Percentiles rank a stretch among this genome's conserved stretches.
phyloP scores from a whole-genome alignment of 805 yeast species.

The Saturnispora sanitii region DNA sequence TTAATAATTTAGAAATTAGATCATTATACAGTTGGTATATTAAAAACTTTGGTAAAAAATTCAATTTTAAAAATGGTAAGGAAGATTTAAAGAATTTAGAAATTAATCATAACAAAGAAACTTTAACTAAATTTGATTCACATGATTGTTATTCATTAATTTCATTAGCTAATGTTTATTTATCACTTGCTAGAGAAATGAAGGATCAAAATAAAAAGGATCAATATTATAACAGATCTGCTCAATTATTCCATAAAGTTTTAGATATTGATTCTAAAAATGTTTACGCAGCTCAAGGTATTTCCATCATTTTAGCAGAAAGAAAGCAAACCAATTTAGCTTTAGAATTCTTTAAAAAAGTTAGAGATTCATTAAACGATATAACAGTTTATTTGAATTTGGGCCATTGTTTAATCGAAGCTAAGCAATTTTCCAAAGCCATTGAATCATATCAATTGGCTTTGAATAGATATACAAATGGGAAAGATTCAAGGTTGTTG shows the following conservation, averaged over 20 bases:
- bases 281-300: conserved; percentile 96
- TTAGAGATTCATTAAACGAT: conserved; percentile 83
- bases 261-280: conserved; percentile 73
- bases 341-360: conserved; percentile 75
- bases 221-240: conserved; percentile 79
- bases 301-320: conserved; percentile 88
- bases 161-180: conserved; percentile 82
- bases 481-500: conserved; percentile 54
- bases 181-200: conserved; percentile 69
- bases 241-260: conserved; percentile 84
- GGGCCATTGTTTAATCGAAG: conserved; percentile 79
- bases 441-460: conserved; percentile 85
- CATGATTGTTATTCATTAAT: conserved; percentile 87
- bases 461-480: conserved; percentile 49
- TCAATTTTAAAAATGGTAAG: conserved; percentile 27
- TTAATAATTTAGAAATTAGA: conserved; percentile 69
- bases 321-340: conserved; percentile 67
- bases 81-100: conserved; percentile 49
- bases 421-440: conserved; percentile 75
- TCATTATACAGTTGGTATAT: conserved; percentile 90
- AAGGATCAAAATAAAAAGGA: conserved; percentile 51
- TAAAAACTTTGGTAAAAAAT: conserved; percentile 45
- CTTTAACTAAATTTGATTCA: conserved; percentile 70
- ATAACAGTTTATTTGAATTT: conserved; percentile 73
- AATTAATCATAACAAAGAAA: conserved; percentile 72